Evolutionary conservation across 163 green algal species (phyloP).

Genomic region (Volvox carteri): DNA sequence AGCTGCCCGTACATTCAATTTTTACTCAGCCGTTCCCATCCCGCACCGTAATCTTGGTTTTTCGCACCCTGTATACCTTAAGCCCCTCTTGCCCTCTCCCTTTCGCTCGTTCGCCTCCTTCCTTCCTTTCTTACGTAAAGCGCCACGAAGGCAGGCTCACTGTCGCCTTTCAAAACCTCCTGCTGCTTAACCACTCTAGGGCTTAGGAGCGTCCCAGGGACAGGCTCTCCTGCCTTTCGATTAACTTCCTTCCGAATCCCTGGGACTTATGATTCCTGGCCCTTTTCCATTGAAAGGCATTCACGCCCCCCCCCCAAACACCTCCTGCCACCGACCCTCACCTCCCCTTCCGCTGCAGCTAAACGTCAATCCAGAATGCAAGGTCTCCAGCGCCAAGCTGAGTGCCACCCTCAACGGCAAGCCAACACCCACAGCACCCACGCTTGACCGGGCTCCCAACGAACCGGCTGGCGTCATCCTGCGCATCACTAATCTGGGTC

Average conservation of each 20-base stretch:
- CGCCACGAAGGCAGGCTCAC: too few relatives aligned
- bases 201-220: too few relatives aligned
- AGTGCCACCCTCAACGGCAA: not conserved
- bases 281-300: not conserved
- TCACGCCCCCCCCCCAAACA: too few relatives aligned
- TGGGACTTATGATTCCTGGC: too few relatives aligned
- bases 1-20: not conserved
- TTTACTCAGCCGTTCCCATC: not conserved
- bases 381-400: not conserved
- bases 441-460: not conserved
- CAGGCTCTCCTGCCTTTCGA: too few relatives aligned
- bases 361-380: not conserved
- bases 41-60: not conserved
- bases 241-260: too few relatives aligned
- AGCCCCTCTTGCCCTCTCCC: not conserved
- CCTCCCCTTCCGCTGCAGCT: not conserved
- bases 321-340: not conserved
- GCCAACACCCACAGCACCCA: too few relatives aligned
- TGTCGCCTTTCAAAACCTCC: too few relatives aligned
- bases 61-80: not conserved
- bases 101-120: not conserved
- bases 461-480: not conserved
- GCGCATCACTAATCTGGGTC: not conserved
- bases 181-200: too few relatives aligned
- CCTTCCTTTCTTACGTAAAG: not conserved